Base-by-base conservation (phyloP, 31 red algal genomes). In the Asparagopsis taxiformis region DNA sequence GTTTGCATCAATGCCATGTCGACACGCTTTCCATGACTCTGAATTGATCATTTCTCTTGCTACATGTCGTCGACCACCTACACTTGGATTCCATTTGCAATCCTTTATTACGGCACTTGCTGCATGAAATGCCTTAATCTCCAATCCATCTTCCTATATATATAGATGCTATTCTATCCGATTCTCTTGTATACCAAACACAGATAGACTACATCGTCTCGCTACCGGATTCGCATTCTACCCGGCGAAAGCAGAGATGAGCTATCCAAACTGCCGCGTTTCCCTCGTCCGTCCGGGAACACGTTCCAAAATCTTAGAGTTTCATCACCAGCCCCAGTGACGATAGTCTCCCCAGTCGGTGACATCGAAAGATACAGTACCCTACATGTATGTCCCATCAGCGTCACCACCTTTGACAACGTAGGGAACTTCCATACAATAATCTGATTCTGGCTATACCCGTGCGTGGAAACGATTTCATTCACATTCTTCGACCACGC, bases 291-390 rank as follows among this genome's bases (percentile, higher is more conserved):
- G 22, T 43, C 50, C 20, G 93, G 93, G 61, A 96, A 96, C 2
- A 96, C 78, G 52, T 87, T 92, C 93, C 93, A 97, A 55, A 97
- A 92, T 25, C 93, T 54, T 20, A 97, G 59, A 26, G 82, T 97
- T 56, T 92, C 88, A 70, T 97, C 93, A 37, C 93, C 88, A n/a
- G 88, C 93, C 0, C 88, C 93, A 20, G 80, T 88, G 0, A 97
- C 93, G 54, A 92, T 92, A 17, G 69, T 75, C 31, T 90, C 82
- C 10, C 82, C 87, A 53, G 72, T 51, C 25, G 88, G 89, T 20
- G 76, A 84, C 36, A 87, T 49, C 1, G 89, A 65, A 31, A 92
- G 65, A 36, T 92, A 92, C 1, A 92, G 62, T 35, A 92, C 88
- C 11, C 88, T 64, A 59, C 53, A 66, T 59, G 78, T 68, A 59